phyloP scores from a whole-genome alignment of 192 early-diverging fungal genomes.

The Coemansia sp. region DNA sequence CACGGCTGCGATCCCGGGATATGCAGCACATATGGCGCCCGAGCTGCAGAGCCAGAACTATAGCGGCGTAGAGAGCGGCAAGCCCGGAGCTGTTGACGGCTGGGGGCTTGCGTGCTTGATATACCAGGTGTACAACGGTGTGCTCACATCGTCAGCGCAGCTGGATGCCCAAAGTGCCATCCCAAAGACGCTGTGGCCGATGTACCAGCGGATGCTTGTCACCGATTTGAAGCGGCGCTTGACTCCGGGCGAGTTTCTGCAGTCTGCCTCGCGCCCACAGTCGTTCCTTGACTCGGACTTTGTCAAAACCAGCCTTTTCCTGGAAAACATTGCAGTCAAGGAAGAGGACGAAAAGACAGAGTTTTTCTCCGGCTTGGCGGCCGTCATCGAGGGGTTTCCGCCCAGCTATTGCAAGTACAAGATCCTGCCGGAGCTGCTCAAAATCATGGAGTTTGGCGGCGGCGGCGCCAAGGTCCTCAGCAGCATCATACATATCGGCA shows the following conservation, averaged over 20 bases:
- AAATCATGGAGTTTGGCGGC: constrained; percentile 78
- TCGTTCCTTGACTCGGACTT: constrained; percentile 85
- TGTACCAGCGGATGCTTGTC: constrained; percentile 63
- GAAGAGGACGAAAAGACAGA: constrained; percentile 81
- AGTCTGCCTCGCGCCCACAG: constrained; percentile 57
- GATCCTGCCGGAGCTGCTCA: constrained; percentile 87
- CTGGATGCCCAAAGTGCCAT: constrained; percentile 57
- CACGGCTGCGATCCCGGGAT: constrained; percentile 32
- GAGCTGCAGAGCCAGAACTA: constrained; percentile 39
- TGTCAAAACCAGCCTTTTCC: constrained; percentile 74
- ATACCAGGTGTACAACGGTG: constrained; percentile 78
- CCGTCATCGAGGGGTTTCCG: constrained; percentile 75
- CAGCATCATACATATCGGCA: constrained; percentile 85
- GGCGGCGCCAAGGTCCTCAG: constrained; percentile 69
- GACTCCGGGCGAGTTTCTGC: constrained; percentile 69
- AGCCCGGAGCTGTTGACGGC: constrained; percentile 66
- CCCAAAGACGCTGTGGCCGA: constrained; percentile 58
- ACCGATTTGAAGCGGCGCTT: constrained; percentile 64
- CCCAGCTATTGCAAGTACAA: constrained; percentile 85
- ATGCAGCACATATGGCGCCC: constrained; percentile 39
- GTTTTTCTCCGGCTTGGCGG: constrained; percentile 81
- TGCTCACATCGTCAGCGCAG: constrained; percentile 55
- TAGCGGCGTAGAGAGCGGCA: constrained; percentile 14
- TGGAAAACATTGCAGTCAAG: constrained; percentile 93
- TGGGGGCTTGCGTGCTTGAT: constrained; percentile 83